These are phyloP conservation scores for Sporisorium exsertum DNA, from an alignment of 1,284 basidiomycete species.

Conservation along the genomic window DNA sequence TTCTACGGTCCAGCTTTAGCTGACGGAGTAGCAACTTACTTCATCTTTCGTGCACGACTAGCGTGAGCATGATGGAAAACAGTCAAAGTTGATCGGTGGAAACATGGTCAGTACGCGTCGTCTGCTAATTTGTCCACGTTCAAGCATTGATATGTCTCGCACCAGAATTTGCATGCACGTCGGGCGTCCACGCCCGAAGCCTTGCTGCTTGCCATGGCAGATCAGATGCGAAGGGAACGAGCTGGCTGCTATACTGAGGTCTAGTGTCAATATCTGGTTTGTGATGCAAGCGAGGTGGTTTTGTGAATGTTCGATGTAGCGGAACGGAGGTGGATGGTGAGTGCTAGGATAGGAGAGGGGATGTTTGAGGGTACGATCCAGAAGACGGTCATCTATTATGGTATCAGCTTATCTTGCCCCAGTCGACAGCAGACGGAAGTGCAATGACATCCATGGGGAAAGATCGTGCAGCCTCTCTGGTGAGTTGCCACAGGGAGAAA, in stretches of 20 bases:
- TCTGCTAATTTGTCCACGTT: not conserved
- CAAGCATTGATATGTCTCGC: not conserved
- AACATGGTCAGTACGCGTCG: slow-evolving; percentile 7
- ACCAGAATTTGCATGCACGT: slow-evolving; percentile 13
- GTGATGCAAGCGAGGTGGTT: not conserved
- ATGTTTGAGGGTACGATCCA: not conserved
- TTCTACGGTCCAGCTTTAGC: too few species aligned
- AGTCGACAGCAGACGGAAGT: not conserved
- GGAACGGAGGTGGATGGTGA: not conserved
- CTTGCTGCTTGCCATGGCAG: not conserved
- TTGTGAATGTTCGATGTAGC: not conserved
- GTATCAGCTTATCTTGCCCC: not conserved
- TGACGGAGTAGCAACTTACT: slow-evolving; percentile 25
- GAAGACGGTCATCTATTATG: not conserved
- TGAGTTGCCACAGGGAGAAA: not conserved
- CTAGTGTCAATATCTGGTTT: not conserved
- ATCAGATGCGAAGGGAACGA: not conserved
- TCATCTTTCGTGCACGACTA: slow-evolving; percentile 46
- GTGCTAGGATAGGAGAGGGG: not conserved
- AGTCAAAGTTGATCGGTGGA: too few species aligned
- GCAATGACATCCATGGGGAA: not conserved
- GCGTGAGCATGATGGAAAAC: not conserved
- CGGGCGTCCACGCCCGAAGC: not conserved
- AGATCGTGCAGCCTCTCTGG: not conserved
- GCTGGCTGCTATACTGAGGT: not conserved